Evolutionary conservation across 208 protist species (phyloP), one percentile per base, ranked within the genome.

Genomic region (Leishmania mexicana): DNA sequence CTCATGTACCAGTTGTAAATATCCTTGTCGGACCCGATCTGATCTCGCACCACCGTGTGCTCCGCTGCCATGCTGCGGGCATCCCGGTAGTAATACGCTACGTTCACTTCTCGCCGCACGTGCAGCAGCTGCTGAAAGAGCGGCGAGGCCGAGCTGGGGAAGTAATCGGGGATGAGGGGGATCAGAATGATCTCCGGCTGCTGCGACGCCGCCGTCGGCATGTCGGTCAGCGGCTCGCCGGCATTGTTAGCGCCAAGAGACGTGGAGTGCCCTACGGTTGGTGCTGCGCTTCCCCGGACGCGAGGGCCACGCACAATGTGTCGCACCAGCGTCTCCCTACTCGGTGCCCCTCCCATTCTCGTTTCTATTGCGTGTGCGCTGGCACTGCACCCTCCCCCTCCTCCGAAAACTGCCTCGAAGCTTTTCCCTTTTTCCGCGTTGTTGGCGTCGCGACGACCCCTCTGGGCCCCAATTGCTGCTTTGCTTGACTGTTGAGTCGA

Each of bases 1-100:
- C 85, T 87, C 87, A 95, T 92, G 85, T 91, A 95, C 79, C 80
- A 86, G 70, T 85, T 87, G 85, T 92, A 95, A 3, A 93, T 73
- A 28, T 91, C 89, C 77, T 82, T 75, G 75, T 92, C 89, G 5
- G 80, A 84, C 35, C 85, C 53, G 73, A 78, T 51, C 47, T 81
- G 40, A 57, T 47, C 71, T 38, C 49, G 83, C 67, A 83, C 81
- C 24, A 84, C 76, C 71, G 87, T 75, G 53, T 85, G 81, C 79
- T 85, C 79, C 31, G 76, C 57, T 1, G 76, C 53, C 67, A 51
- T 87, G 83, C 82, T 83, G 31, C 81, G 81, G 31, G 83, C 78
- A 75, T 90, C 89, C 31, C 82, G 75, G 79, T 90, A 87, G 81
- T 92, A 90, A 70, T 90, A 90, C 28, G 76, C 64, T 13, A 90